Conservation (phyloP, 1,284 basidiomycete genomes). For the Ustilago cynodontis region DNA sequence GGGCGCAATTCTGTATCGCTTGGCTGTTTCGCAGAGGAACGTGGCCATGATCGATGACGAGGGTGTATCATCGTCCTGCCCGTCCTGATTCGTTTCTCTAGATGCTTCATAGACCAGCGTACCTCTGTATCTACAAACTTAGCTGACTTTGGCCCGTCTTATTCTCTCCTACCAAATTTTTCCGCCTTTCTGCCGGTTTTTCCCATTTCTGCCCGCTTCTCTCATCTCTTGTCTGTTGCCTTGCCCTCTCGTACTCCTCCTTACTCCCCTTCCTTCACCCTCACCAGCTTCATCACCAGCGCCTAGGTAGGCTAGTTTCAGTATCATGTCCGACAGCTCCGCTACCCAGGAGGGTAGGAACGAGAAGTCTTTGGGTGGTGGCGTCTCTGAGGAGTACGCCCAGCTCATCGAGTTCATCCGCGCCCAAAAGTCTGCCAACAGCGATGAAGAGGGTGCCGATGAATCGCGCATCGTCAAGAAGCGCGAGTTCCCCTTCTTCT, state of each 20-base stretch:
- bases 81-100: neutral
- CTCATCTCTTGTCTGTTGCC: neutral
- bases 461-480: slow-evolving; percentile 65
- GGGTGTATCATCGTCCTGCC: neutral
- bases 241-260: too few relatives aligned
- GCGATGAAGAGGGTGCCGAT: slow-evolving; percentile 61
- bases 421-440: slow-evolving; percentile 53
- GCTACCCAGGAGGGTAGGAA: slow-evolving; percentile 56
- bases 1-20: neutral
- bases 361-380: slow-evolving; percentile 42
- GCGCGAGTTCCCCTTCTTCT: slow-evolving; percentile 63
- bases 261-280: neutral
- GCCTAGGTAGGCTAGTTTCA: slow-evolving; percentile 1
- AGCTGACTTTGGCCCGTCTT: neutral
- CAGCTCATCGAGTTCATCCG: slow-evolving; percentile 67
- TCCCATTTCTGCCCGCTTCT: neutral
- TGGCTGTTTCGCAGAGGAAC: neutral
- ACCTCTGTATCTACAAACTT: neutral
- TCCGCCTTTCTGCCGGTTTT: neutral
- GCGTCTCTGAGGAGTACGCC: slow-evolving; percentile 65
- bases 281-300: slow-evolving; percentile 8
- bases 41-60: neutral
- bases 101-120: neutral
- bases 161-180: neutral
- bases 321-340: slow-evolving; percentile 51